phyloP scores from a whole-genome alignment of 257 asterid genomes.

The Eucommia ulmoides region DNA sequence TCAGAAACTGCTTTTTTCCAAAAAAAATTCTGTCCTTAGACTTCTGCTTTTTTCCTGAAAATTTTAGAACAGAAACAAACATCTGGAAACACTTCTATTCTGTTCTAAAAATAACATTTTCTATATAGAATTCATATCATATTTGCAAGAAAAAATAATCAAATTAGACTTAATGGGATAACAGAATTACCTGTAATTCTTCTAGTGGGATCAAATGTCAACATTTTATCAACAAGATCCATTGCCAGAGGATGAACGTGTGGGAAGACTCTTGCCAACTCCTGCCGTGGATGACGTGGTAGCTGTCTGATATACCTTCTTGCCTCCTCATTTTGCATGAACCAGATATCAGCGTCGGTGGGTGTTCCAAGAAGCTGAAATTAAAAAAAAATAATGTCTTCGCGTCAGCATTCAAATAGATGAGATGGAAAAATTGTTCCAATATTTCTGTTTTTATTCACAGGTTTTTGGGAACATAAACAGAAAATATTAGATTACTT shows the following conservation, averaged over 20 bases:
- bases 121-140: no score
- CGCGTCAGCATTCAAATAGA: neutral
- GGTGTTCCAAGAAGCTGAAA: constrained; percentile 90
- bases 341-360: constrained; percentile 62
- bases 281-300: constrained; percentile 70
- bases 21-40: no score
- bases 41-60: no score
- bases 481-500: no score
- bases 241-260: constrained; percentile 79
- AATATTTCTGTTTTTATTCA: no score
- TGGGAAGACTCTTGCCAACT: constrained; percentile 54
- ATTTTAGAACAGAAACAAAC: no score
- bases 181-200: constrained; percentile 65
- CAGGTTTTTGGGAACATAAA: no score
- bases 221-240: constrained; percentile 86
- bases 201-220: constrained; percentile 63
- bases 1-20: no score
- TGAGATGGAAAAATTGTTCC: neutral
- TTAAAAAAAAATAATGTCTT: constrained; percentile 1
- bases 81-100: no score
- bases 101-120: no score
- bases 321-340: constrained; percentile 66
- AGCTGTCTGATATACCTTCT: constrained; percentile 76
- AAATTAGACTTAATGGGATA: neutral
- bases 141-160: no score